Evolutionary conservation across 305 asterid species (phyloP), one percentile per base, ranked within the genome.

Genomic region (Rubia peregrina): DNA sequence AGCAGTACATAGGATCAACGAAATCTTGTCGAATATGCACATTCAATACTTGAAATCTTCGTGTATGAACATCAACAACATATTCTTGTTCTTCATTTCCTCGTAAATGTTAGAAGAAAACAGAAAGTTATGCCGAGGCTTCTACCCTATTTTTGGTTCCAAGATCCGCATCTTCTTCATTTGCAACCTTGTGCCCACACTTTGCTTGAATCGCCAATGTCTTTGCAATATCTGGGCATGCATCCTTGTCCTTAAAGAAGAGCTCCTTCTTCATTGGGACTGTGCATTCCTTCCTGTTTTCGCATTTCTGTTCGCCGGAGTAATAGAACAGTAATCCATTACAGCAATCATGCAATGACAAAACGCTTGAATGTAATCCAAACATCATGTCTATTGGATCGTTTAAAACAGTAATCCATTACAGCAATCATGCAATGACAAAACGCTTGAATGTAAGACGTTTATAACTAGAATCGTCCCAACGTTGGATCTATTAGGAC

Each of bases 141-240:
- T 30, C 76, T 71, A 57, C 61, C 14, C 68, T 76, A 71, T 22
- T 57, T 6, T 12, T 1, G 19, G 9, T 24, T 13, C 55, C 60
- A 72, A 72, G 30, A 13, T 61, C 63, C 46, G 38, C 3, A 36
- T 64, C 68, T 0, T 64, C 61, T 11, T 19, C 16, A 9, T 9
- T 24, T 0, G 36, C 63, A 21, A 57, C 30, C 56, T 60, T 22
- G 48, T 53, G 49, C 46, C 51, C 85, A 55, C 98, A 93, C 48
- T 73, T 87, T 12, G 79, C 89, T 79, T 92, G 97, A 49, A 89
- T 67, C 2, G 91, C 87, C 42, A 93, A 38, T 16, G 85, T 75
- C 68, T 85, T 87, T 0, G 72, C 43, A 46, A 81, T 24, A 4
- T 84, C 76, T 7, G 96, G 90, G 76, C 98, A 93, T 16, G 78